Base-by-base conservation (phyloP, 768 basidiomycete genomes). In the Boletus insuetus region DNA sequence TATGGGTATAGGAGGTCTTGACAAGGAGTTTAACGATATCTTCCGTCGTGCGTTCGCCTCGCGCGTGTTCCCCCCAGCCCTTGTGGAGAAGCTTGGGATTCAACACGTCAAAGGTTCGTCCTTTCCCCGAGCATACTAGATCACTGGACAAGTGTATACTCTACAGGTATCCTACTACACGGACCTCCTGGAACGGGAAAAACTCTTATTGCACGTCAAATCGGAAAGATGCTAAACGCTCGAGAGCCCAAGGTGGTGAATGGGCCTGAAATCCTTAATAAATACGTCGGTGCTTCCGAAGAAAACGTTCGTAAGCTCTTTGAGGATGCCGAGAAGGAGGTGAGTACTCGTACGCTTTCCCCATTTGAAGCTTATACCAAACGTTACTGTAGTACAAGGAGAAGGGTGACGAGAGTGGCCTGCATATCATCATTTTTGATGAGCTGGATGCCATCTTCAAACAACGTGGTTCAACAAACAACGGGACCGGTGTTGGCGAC, bases 401-500 rank as follows among this genome's bases (percentile, higher is more conserved):
- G 62, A 98, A 98, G 73, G 91, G 88, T 8, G 96, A 98, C 60
- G 95, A 98, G 61, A 96, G 94, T 72, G 94, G 93, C 4, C 74
- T 99, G 45, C 97, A 99, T 67, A 98, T 99, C 75, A 98, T 99
- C 75, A 99, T 99, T 58, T 99, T 99, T 66, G 97, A 99, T 70
- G 97, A 99, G 73, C 73, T 99, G 63, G 97, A 99, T 66, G 97
- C 97, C 16, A 91, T 99, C 60, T 98, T 94, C 80, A 99, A 98
- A 70, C 97, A 98, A 65, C 89, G 97, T 82, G 97, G 97, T 6
- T 91, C 92, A 9, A 91, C 87, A 1, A 87, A 85, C 64, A 85
- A 78, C 54, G 93, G 95, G 3, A 98, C 97, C 10, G 97, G 97
- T 44, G 97, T 99, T 6, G 96, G 94, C n/a, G 97, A 99, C 71